Conservation (phyloP, 345 rosid genomes). For the Crucihimalaya himalaica region DNA sequence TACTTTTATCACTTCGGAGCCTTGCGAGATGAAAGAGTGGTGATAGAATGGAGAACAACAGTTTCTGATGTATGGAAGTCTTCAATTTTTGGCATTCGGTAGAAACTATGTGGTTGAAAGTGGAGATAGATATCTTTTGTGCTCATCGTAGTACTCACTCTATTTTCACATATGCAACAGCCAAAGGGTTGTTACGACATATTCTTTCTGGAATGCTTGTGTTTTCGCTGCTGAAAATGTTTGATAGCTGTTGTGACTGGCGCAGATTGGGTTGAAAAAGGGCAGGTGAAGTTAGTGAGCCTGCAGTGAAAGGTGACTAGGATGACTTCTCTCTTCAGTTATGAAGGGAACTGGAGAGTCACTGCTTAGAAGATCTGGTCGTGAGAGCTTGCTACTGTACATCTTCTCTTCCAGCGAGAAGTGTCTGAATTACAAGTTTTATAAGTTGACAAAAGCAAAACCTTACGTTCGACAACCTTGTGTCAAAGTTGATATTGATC, state of each 20-base stretch:
- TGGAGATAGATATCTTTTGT: too few relatives aligned
- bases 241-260: too few relatives aligned
- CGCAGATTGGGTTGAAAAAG: too few relatives aligned
- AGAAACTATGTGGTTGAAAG: too few relatives aligned
- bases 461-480: neutral
- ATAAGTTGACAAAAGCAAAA: neutral
- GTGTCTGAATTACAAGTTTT: neutral
- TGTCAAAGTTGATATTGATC: neutral
- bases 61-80: neutral
- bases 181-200: neutral
- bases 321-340: too few relatives aligned
- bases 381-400: neutral
- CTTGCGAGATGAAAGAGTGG: too few relatives aligned
- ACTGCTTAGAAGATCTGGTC: slow-evolving; percentile 38
- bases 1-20: too few relatives aligned
- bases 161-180: neutral
- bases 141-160: neutral
- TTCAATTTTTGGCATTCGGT: neutral
- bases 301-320: neutral
- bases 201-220: too few relatives aligned
- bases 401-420: neutral
- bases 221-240: too few relatives aligned
- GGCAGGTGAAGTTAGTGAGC: neutral
- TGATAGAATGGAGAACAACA: too few relatives aligned
- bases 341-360: too few relatives aligned